These are phyloP conservation scores for Calvatia gigantea DNA, from an alignment of 768 basidiomycete species.

Conservation along the genomic window DNA sequence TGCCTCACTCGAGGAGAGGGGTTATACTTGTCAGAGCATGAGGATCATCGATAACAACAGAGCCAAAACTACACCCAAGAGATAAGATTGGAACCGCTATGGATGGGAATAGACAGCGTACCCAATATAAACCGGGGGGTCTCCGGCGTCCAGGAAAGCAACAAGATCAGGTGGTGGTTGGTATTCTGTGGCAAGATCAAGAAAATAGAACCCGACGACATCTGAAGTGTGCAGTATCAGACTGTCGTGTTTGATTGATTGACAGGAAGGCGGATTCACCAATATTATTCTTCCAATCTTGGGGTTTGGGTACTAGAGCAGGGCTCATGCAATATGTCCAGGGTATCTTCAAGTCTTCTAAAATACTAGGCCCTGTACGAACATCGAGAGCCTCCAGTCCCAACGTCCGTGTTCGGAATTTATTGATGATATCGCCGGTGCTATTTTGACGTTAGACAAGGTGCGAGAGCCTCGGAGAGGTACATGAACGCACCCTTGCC, in stretches of 20 bases:
- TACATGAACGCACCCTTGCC: slow-evolving; percentile 45
- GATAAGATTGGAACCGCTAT: neutral
- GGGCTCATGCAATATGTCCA: slow-evolving; percentile 66
- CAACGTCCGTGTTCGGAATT: slow-evolving; percentile 46
- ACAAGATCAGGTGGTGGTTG: slow-evolving; percentile 43
- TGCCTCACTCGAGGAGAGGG: neutral
- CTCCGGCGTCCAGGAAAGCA: slow-evolving; percentile 44
- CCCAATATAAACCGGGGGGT: slow-evolving; percentile 60
- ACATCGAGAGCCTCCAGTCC: slow-evolving; percentile 45
- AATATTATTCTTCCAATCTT: slow-evolving; percentile 61
- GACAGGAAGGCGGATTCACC: slow-evolving; percentile 29
- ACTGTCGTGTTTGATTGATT: neutral
- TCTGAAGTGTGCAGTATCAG: slow-evolving; percentile 29
- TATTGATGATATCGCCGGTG: slow-evolving; percentile 57
- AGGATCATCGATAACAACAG: slow-evolving; percentile 56
- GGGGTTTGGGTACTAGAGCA: slow-evolving; percentile 53
- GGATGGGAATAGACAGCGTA: slow-evolving; percentile 16
- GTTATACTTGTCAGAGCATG: slow-evolving; percentile 44
- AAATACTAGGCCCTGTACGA: slow-evolving; percentile 46
- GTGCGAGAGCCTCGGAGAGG: neutral
- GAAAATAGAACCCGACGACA: slow-evolving; percentile 63
- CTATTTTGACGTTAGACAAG: slow-evolving; percentile 25
- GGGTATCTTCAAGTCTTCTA: slow-evolving; percentile 52
- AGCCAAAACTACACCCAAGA: slow-evolving; percentile 49
- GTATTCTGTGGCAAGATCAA: slow-evolving; percentile 48